Evolutionary conservation across 345 rosid genomes (phyloP), one percentile per base, ranked within the genome.

Genomic region (Eucalyptus grandis): DNA sequence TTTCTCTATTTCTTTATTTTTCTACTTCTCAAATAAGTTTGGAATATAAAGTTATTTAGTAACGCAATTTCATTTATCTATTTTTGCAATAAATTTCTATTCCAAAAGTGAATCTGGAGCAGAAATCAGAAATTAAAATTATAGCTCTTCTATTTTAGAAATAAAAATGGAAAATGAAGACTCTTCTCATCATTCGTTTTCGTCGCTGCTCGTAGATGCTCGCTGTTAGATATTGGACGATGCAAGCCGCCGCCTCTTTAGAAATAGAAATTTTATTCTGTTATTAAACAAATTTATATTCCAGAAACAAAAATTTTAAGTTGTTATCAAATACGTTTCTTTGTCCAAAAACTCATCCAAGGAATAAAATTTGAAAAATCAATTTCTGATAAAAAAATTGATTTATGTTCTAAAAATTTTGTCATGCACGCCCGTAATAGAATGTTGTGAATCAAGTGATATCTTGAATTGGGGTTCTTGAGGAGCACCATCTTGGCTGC

Each of bases 261-360:
- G 10, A 53, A 8, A 53, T 53, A 8, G 0, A 53, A 53, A 19
- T 21, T 53, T 53, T 8, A 53, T 53, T 53, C 0, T 53, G 2
- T 53, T 53, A 53, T 19, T 19, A 53, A 53, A 53, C 0, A 53
- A 19, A 53, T 53, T 53, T 53, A 0, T 53, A 53, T 53, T 19
- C 1, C 0, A 3, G 0, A 53, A 53, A 1, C 0, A 4, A 0
- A 19, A 19, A 53, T 7, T 53, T 53, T 53, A 53, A 53, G 10
- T 53, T 53, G 0, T 53, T 8, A 19, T 53, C 0, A 8, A 7
- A 53, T 17, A 17, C 1, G 9, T 3, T 53, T 7, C 0, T 53
- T 53, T 19, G 1, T 17, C 9, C 2, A 1, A 0, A 49, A 17
- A 53, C 56, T 53, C 56, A 53, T 53, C 1, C 1, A 19, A 53